A percentile compares a stretch with the other conserved stretches of the same genome.
Evolutionary conservation across 2,329 filamentous ascomycete genomes (phyloP).

Genomic region (Nemania bipapillata): DNA sequence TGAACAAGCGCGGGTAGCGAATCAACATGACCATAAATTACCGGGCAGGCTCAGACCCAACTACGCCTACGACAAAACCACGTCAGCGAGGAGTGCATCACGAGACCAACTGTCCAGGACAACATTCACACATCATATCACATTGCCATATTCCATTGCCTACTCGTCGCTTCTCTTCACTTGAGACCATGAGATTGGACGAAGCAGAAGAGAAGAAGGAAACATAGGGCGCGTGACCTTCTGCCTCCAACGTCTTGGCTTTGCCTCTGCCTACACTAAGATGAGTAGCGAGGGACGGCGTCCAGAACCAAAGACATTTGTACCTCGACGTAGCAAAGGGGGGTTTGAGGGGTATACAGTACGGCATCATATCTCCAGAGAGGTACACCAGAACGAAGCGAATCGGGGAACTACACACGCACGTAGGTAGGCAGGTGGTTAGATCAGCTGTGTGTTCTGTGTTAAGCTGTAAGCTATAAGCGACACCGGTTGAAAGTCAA

Average conservation of each 20-base stretch:
- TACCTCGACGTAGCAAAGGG: background rate
- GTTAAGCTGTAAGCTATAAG: background rate
- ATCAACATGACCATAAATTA: background rate
- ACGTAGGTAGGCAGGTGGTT: background rate
- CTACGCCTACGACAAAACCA: constrained; percentile 6
- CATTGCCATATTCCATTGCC: constrained; percentile 1
- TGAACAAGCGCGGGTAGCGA: background rate
- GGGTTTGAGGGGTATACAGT: background rate
- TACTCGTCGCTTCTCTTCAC: background rate
- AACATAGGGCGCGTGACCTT: constrained; percentile 20
- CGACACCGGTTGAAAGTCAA: background rate
- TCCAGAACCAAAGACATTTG: background rate
- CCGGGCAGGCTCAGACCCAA: background rate
- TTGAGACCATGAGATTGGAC: background rate
- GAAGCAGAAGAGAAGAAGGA: background rate
- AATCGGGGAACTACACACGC: background rate
- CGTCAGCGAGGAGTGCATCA: constrained; percentile 28
- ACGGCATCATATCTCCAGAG: background rate
- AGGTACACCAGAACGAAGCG: background rate
- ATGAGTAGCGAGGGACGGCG: background rate
- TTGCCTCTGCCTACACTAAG: background rate
- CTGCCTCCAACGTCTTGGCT: background rate
- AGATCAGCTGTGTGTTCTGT: too few relatives aligned
- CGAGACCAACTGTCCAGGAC: constrained; percentile 9
- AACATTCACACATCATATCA: background rate